A percentile compares a stretch with the other conserved stretches of the same genome.
Evolutionary conservation across 148 eudicot genomes (phyloP).

Genomic region (Rhododendron ovatum): DNA sequence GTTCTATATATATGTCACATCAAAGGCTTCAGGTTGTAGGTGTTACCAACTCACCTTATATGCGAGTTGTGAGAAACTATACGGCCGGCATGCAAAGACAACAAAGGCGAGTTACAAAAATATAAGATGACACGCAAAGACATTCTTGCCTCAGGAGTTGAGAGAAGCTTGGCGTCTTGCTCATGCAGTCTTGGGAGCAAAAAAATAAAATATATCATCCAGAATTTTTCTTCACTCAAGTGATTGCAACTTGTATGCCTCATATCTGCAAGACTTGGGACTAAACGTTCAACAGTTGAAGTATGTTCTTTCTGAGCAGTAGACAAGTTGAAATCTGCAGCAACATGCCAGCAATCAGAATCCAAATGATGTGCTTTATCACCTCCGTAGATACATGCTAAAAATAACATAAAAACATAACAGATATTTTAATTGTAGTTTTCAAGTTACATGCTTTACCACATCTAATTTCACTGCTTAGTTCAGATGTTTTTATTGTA

Average conservation of each 20-base stretch:
- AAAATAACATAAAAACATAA: neutral
- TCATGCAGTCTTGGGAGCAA: constrained; percentile 66
- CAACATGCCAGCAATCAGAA: constrained; percentile 2
- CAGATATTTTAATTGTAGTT: neutral
- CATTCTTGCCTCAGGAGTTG: constrained; percentile 60
- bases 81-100: neutral
- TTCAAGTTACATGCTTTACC: neutral
- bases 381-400: neutral
- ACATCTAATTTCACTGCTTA: neutral
- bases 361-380: neutral
- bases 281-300: constrained; percentile 42
- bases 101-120: neutral
- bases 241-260: constrained; percentile 30
- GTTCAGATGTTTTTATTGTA: neutral
- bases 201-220: constrained; percentile 75
- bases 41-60: neutral
- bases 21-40: neutral
- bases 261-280: constrained; percentile 52
- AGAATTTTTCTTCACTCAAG: constrained; percentile 46
- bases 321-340: constrained; percentile 63
- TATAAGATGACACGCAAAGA: neutral
- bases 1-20: no score
- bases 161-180: constrained; percentile 43
- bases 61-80: neutral
- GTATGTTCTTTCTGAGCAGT: constrained; percentile 60